Evolutionary conservation across 2,329 filamentous ascomycete species (phyloP).

Genomic region (Metarhizium robertsii): DNA sequence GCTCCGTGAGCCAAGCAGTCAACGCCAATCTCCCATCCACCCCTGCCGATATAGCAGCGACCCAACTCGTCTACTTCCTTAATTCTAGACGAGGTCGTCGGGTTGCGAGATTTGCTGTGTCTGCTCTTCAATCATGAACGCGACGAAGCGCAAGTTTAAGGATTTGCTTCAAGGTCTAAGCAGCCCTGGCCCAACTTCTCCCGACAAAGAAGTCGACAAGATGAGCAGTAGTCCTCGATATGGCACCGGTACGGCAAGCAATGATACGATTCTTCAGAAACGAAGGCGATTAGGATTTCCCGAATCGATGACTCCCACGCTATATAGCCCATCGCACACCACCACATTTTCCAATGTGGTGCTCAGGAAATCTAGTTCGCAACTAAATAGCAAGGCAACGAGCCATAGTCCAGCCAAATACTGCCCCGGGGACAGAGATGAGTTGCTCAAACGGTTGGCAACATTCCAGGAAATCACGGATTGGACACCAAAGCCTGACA

Average conservation of each 20-base stretch:
- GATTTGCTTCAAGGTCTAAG: conserved; percentile 60
- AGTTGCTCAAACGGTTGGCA: conserved; percentile 70
- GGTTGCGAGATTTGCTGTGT: background rate
- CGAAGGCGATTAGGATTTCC: conserved; percentile 40
- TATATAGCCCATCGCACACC: conserved; percentile 10
- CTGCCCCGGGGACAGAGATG: conserved; percentile 74
- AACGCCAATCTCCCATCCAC: conserved; percentile 1
- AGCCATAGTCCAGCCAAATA: conserved; percentile 52
- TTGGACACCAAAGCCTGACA: conserved; percentile 88
- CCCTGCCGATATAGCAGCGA: background rate
- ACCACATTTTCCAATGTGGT: conserved; percentile 10
- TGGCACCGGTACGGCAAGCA: conserved; percentile 11
- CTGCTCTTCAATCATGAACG: conserved; percentile 44
- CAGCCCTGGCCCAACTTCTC: conserved; percentile 21
- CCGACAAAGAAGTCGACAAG: conserved; percentile 6
- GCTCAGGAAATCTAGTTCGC: conserved; percentile 3
- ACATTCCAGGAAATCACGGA: conserved; percentile 86
- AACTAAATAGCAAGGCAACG: conserved; percentile 7
- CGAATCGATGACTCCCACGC: conserved; percentile 27
- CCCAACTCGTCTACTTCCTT: background rate
- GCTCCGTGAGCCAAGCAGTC: background rate
- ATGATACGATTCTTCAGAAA: conserved; percentile 39
- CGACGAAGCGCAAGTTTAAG: conserved; percentile 79
- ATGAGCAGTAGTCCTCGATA: conserved; percentile 14
- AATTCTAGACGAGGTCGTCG: background rate